Conservation (phyloP, 371 early-diverging fungal species). For the Smittium mucronatum region DNA sequence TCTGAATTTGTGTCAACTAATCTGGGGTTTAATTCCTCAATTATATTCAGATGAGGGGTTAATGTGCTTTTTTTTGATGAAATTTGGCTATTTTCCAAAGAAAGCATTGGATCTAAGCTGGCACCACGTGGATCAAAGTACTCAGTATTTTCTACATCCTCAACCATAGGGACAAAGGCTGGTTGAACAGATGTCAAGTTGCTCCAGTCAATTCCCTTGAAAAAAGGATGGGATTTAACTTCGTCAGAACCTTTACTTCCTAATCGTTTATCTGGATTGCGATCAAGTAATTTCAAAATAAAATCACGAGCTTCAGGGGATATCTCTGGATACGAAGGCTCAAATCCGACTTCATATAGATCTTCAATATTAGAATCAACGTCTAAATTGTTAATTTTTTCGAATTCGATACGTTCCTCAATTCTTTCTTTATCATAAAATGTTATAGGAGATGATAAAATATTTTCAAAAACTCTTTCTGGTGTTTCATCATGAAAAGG, state of each 20-base stretch:
- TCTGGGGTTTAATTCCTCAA: neutral
- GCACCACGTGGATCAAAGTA: conserved; percentile 88
- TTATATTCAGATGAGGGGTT: neutral
- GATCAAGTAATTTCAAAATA: conserved; percentile 66
- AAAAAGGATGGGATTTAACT: conserved; percentile 89
- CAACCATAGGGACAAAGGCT: conserved; percentile 71
- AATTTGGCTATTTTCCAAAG: neutral
- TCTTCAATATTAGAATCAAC: conserved; percentile 36
- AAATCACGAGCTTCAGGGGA: conserved; percentile 76
- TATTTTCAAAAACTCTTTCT: conserved; percentile 83
- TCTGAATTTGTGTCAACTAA: neutral
- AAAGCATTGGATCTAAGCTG: conserved; percentile 14
- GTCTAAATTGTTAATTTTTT: conserved; percentile 51
- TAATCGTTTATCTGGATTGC: conserved; percentile 59
- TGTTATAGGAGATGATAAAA: conserved; percentile 50
- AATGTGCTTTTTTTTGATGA: neutral
- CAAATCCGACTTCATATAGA: conserved; percentile 39
- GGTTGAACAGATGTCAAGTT: conserved; percentile 52
- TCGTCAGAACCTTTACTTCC: conserved; percentile 65
- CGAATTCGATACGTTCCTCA: conserved; percentile 49
- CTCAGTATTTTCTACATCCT: conserved; percentile 68
- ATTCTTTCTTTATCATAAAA: conserved; percentile 43
- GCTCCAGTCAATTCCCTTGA: conserved; percentile 85
- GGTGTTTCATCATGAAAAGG: conserved; percentile 94
- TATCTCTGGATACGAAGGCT: conserved; percentile 50